Conservation (phyloP, 2,329 filamentous ascomycete species). For the Passalora sequoiae region DNA sequence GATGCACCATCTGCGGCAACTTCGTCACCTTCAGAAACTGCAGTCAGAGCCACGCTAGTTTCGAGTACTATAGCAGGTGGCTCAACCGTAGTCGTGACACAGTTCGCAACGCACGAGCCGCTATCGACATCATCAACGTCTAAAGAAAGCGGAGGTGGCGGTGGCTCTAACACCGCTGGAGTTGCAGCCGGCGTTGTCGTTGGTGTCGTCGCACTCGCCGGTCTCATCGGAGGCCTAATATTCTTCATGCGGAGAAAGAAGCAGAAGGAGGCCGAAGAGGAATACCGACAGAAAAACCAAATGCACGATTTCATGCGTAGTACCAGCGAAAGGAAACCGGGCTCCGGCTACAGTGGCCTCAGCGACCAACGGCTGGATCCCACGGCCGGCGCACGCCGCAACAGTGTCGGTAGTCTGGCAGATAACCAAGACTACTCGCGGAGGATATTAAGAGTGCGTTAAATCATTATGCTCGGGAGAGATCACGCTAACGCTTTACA, state of each 20-base stretch:
- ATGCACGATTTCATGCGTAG: slow-evolving; percentile 67
- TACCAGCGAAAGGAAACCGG: slow-evolving; percentile 47
- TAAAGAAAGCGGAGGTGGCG: slow-evolving; percentile 21
- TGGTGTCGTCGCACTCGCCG: slow-evolving; percentile 66
- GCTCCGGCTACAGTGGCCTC: slow-evolving; percentile 63
- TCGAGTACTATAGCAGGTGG: slow-evolving; percentile 31
- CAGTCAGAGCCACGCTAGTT: slow-evolving; percentile 24
- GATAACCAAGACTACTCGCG: slow-evolving; percentile 89
- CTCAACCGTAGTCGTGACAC: slow-evolving; percentile 35
- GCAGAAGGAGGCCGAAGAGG: slow-evolving; percentile 74
- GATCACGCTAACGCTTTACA: slow-evolving; percentile 4
- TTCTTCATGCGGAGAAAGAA: slow-evolving; percentile 72
- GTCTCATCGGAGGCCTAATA: slow-evolving; percentile 62
- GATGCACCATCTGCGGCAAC: slow-evolving; percentile 2
- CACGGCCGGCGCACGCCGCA: slow-evolving; percentile 45
- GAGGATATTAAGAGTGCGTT: slow-evolving; percentile 82
- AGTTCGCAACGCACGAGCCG: slow-evolving; percentile 19
- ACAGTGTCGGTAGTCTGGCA: slow-evolving; percentile 88
- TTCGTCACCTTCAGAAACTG: too few species aligned
- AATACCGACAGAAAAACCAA: slow-evolving; percentile 74
- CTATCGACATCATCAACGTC: slow-evolving; percentile 44
- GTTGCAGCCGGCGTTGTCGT: slow-evolving; percentile 87
- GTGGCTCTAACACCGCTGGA: slow-evolving; percentile 63
- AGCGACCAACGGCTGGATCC: slow-evolving; percentile 86
- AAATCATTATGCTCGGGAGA: background rate